Conservation (phyloP, 2,329 filamentous ascomycete genomes). For the Dothistroma pini region DNA sequence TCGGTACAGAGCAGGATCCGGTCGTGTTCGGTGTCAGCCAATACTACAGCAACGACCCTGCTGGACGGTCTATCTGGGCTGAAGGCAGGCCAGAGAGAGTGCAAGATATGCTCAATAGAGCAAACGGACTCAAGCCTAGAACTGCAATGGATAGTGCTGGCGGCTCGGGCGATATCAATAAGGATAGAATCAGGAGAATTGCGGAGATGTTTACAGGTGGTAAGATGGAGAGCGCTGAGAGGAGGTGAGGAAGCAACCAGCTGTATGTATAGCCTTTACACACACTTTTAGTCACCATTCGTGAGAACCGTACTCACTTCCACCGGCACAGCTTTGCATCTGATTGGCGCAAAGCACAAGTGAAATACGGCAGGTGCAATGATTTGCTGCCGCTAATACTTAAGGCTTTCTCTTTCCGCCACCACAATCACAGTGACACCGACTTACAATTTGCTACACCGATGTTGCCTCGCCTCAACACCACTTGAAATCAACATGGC, state of each 20-base stretch:
- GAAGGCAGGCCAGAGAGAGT: conserved; percentile 46
- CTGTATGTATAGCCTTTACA: neutral
- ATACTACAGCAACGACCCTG: conserved; percentile 5
- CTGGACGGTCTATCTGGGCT: conserved; percentile 49
- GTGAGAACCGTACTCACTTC: too few species aligned
- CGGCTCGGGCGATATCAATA: conserved; percentile 43
- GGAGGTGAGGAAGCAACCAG: neutral
- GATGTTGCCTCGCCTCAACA: too few species aligned
- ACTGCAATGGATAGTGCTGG: conserved; percentile 35
- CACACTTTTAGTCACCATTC: too few species aligned
- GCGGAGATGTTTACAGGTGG: conserved; percentile 66
- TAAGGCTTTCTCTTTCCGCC: too few species aligned
- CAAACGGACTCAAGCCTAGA: conserved; percentile 34
- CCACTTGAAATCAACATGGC: too few species aligned
- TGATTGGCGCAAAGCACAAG: too few species aligned
- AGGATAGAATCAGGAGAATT: conserved; percentile 59
- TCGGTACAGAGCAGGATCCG: conserved; percentile 56
- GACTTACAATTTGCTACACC: too few species aligned
- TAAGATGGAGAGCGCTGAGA: conserved; percentile 46
- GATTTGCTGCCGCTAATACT: too few species aligned
- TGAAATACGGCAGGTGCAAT: too few species aligned
- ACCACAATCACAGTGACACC: too few species aligned
- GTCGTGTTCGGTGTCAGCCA: conserved; percentile 36
- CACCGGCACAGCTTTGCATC: too few species aligned
- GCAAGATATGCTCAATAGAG: conserved; percentile 44